These are phyloP conservation scores for Zygnema circumcarinatum DNA, from an alignment of 139 green algal species.

Conservation along the genomic window DNA sequence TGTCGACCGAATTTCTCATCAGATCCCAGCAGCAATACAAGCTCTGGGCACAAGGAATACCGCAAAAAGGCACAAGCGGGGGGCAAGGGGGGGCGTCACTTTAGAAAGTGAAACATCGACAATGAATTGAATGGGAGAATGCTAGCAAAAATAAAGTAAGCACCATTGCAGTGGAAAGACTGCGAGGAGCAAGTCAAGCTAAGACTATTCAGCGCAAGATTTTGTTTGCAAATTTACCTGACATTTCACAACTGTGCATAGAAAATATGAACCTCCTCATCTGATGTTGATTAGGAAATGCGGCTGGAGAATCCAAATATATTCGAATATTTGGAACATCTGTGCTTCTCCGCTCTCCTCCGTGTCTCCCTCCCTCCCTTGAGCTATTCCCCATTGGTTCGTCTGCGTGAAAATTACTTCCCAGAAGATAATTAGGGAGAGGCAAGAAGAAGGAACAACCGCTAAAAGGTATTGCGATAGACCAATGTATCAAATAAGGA, in stretches of 20 bases:
- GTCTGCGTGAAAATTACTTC: neutral
- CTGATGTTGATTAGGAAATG: constrained; percentile 31
- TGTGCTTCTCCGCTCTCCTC: neutral
- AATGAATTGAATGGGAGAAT: neutral
- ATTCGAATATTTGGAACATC: neutral
- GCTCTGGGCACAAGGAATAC: neutral
- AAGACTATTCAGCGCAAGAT: no score
- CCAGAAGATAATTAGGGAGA: neutral
- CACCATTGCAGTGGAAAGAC: no score
- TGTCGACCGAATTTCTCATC: neutral
- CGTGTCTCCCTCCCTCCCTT: neutral
- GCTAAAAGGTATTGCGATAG: no score
- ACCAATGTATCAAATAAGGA: no score
- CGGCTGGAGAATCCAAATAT: neutral
- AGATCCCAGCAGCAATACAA: neutral
- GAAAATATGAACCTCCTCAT: constrained; percentile 23
- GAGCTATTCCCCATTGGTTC: neutral
- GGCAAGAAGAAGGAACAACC: neutral
- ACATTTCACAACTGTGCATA: neutral
- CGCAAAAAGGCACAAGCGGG: neutral
- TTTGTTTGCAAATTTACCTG: no score
- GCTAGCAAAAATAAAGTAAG: neutral
- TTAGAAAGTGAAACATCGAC: neutral
- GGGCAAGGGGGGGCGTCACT: neutral
- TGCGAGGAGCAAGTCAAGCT: no score